Base-by-base conservation (phyloP, 805 yeast species). In the Metschnikowia chrysomelidarum region DNA sequence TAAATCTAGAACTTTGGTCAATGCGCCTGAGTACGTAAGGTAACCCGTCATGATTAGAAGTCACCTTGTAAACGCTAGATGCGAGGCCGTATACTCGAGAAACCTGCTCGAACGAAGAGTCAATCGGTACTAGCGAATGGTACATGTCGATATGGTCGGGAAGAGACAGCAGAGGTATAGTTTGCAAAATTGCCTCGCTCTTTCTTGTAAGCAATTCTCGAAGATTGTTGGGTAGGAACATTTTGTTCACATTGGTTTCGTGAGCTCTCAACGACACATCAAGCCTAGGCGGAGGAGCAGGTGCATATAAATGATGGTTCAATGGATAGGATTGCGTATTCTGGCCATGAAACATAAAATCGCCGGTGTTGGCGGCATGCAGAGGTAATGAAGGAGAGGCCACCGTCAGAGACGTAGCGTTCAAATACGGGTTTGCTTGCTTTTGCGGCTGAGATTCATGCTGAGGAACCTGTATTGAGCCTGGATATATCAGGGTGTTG, bases 241-340 rank as follows among this genome's bases (percentile, higher is more conserved):
- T 68, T 38, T 73, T 74, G 36, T 76, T 75, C 3, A 81, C 75
- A 20, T 77, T 78, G 27, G 87, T 73, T 60, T 88, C 89, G 54
- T 88, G 79, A 1, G 86, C 77, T 31, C 73, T 71, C 43, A 84
- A 63, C 10, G 80, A 78, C 7, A 75, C 59, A 25, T 71, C 69
- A 30, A 80, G 57, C 52, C 82, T 80, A 7, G 88, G 89, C 3
- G 89, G 87, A 7, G 96, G 91, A 19, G 78, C 73, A 2, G 97
- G 97, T 0, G 96, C 93, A 60, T 91, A 89, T 24, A 87, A 62
- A 60, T 89, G 96, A 56, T 86, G 85, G 51, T 87, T 87, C 27
- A 86, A 62, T 0, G 84, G 83, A 45, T 63, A 78, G 10, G 49
- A 17, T 37, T 24, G 49, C 13, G 45, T 26, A 11, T 24, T 32